phyloP scores from a whole-genome alignment of 2,329 filamentous ascomycete genomes.

The Aschersonia sp. region DNA sequence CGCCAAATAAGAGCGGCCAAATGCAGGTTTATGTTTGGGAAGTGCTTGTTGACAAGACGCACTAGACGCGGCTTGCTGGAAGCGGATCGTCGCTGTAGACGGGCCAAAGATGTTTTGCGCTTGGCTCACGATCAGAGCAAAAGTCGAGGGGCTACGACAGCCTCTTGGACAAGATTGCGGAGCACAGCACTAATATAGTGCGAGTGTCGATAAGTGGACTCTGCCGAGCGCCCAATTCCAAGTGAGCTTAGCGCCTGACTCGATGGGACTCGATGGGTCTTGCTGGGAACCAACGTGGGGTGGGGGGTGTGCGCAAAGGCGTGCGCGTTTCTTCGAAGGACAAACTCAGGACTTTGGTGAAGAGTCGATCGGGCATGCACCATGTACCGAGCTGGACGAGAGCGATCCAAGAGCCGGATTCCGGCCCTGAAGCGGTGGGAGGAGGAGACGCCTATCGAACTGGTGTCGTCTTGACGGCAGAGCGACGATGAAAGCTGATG shows the following conservation, averaged over 20 bases:
- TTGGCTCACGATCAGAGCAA: constrained; percentile 10
- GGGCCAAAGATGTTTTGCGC: constrained; percentile 9
- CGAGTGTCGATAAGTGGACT: constrained; percentile 14
- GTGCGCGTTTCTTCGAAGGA: neutral
- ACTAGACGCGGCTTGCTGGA: constrained; percentile 5
- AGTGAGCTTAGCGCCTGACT: constrained; percentile 20
- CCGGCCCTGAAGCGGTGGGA: neutral
- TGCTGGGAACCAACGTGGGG: constrained; percentile 2
- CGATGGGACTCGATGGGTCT: constrained; percentile 8
- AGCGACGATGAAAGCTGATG: neutral
- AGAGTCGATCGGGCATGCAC: constrained; percentile 1
- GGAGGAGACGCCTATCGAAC: neutral
- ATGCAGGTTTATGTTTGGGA: constrained; percentile 4
- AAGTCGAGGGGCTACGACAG: constrained; percentile 11
- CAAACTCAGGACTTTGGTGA: constrained; percentile 3
- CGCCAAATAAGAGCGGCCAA: constrained; percentile 2
- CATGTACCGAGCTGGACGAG: constrained; percentile 1
- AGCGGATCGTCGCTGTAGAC: constrained; percentile 9
- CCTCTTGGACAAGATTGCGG: constrained; percentile 19
- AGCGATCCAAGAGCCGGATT: constrained; percentile 2
- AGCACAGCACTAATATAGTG: constrained; percentile 26
- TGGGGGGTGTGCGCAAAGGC: constrained; percentile 1
- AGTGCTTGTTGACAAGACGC: constrained; percentile 5
- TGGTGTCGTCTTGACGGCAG: neutral
- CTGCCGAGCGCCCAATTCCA: constrained; percentile 18